Evolutionary conservation across 768 basidiomycete genomes (phyloP), one percentile per base, ranked within the genome.

Genomic region (Panaeolus papilionaceus): DNA sequence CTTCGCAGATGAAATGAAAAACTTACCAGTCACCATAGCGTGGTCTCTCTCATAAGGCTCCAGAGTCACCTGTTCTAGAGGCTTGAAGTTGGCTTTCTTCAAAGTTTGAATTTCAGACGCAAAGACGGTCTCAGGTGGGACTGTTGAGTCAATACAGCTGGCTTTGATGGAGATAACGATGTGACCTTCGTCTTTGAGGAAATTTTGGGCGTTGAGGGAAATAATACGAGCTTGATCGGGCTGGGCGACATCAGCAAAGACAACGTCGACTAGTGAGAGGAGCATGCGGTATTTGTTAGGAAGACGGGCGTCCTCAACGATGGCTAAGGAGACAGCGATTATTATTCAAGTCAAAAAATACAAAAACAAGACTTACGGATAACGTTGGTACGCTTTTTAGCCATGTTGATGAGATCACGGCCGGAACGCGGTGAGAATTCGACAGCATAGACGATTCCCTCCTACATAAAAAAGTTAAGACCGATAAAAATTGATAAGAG

Each of bases 151-250:
- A 78, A 99, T 92, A 84, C 98, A 99, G 74, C 93, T 95, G 38
- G 98, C 98, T 84, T 99, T 99, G 87, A 99, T 98, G 65, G 97
- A 99, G 70, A 99, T 95, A 73, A 99, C 90, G 73, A 88, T 84
- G 74, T 98, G 94, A 2, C 98, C 98, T 38, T 87, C 88, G 78
- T 96, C 92, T 79, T 97, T 98, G 65, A 99, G 86, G 91, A 99
- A 99, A 78, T 91, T 90, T 73, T 98, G 90, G 0, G 97, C 94
- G 79, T 99, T 99, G 79, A 90, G 87, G 45, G 88, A 85, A 69
- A 99, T 94, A 75, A 99, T 98, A 84, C 96, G 95, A 2, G 96
- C 96, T 82, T 99, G 98, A 81, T 99, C 96, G 51, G 97, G 97
- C 77, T 99, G 98, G 0, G 98, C 98, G 62, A 99, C 90, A 79